Evolutionary conservation across 2,329 filamentous ascomycete species (phyloP), one percentile per base, ranked within the genome.

Genomic region (Pyrenophora seminiperda): DNA sequence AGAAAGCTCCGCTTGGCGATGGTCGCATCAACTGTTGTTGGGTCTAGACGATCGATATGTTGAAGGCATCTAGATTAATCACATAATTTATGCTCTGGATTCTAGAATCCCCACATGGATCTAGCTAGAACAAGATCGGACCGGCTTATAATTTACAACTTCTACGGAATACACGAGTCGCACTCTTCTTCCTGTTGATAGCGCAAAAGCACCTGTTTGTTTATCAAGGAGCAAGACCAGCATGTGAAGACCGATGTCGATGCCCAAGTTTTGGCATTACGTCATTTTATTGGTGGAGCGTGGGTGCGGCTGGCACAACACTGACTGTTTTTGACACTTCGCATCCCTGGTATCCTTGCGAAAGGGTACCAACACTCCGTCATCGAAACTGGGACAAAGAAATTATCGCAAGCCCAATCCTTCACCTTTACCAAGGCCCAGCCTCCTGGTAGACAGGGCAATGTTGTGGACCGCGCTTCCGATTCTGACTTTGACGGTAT

Each of bases 401-500:
- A 18, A 42, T 58, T 51, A 65, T 44, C 50, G 46, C 41, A 62
- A 33, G 7, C 61, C 62, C 11, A 66, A 47, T 7, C 58, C 19
- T 30, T 45, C 46, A 44, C 41, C 47, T 41, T 47, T 57, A 22
- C 50, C 50, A 18, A 56, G 43, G 11, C 45, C 58, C 15, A 46
- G 49, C 30, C 61, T 56, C 48, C 57, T 65, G 14, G 50, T 42
- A 19, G 47, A 51, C 24, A 75, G 47, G 10, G 67, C 59, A 32
- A 76, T 62, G n/a, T 57, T 61, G 41, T 69, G 62, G 20, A 74
- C 60, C 4, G 54, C 50, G 41, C 76, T 77, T 3, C 79, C 79
- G 32, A 81, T 72, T 49, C 77, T 76, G n/a, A 75, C 68, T 62
- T 81, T 81, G 24, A 81, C 71, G 10, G 68, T 69, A 5, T 70